Percentiles rank a stretch among this genome's conserved stretches.
These are phyloP conservation scores for Mucor sp. DNA, from an alignment of 371 early-diverging fungal genomes.

Conservation along the genomic window DNA sequence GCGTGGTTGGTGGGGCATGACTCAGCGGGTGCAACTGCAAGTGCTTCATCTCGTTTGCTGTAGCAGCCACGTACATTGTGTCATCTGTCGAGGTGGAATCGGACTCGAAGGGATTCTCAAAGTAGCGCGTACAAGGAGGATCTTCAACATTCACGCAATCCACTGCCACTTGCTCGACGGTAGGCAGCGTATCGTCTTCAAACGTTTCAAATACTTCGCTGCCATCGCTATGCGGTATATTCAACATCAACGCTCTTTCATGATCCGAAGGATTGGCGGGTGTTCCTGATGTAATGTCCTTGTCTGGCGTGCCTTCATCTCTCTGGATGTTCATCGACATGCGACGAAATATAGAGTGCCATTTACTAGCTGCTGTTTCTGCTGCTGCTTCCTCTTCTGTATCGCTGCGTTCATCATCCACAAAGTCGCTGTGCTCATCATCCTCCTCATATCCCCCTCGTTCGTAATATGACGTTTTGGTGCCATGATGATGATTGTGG, in stretches of 20 bases:
- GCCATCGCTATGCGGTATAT: constrained; percentile 17
- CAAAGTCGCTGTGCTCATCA: constrained; percentile 2
- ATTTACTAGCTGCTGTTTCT: constrained; percentile 4
- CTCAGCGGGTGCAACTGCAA: neutral
- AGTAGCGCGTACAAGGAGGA: constrained; percentile 32
- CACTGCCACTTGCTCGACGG: constrained; percentile 32
- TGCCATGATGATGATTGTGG: neutral
- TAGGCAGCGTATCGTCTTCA: constrained; percentile 39
- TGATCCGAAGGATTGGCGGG: constrained; percentile 17
- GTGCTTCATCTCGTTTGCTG: neutral
- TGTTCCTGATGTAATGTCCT: constrained; percentile 7
- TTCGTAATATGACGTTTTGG: neutral
- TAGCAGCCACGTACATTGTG: neutral
- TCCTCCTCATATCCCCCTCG: constrained; percentile 6
- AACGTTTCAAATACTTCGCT: constrained; percentile 4
- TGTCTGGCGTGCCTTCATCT: constrained; percentile 25
- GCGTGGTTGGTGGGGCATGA: neutral
- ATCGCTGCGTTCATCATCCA: constrained; percentile 1
- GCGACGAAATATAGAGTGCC: constrained; percentile 38
- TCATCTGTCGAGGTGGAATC: constrained; percentile 18
- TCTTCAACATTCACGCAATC: constrained; percentile 15
- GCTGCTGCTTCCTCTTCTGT: neutral
- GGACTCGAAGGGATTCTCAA: constrained; percentile 45
- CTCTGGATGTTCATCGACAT: constrained; percentile 37
- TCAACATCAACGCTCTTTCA: constrained; percentile 19